Percentiles rank a stretch among this genome's conserved stretches.
Conservation (phyloP, 2,329 filamentous ascomycete species). For the Hansfordia pulvinata region DNA sequence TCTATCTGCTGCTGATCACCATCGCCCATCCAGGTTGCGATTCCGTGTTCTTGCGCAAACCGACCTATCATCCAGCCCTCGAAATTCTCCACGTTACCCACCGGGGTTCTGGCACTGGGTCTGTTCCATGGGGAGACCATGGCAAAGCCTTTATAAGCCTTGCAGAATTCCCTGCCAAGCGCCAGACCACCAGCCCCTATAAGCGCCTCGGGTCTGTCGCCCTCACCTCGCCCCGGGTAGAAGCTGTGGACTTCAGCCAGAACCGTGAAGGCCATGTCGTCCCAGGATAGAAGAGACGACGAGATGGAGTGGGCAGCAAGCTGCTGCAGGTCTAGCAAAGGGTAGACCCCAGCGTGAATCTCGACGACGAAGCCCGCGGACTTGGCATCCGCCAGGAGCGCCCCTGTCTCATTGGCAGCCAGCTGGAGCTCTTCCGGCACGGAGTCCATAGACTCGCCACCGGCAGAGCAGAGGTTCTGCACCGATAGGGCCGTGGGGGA, state of each 20-base stretch:
- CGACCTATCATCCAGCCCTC: constrained; percentile 44
- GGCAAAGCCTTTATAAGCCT: constrained; percentile 31
- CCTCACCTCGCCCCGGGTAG: constrained; percentile 30
- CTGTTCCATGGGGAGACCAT: too few species aligned
- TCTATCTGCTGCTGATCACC: constrained; percentile 36
- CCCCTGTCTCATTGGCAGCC: too few species aligned
- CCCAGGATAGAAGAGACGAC: constrained; percentile 7
- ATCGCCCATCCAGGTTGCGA: constrained; percentile 35
- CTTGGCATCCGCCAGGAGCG: not conserved
- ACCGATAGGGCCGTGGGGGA: constrained; percentile 17
- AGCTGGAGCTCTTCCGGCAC: too few species aligned
- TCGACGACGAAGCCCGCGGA: constrained; percentile 36
- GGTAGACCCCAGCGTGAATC: constrained; percentile 53
- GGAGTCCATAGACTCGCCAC: too few species aligned
- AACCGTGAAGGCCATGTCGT: constrained; percentile 40
- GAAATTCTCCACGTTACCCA: too few species aligned
- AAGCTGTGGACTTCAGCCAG: constrained; percentile 48
- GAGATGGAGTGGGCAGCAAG: constrained; percentile 35
- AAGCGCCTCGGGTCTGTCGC: constrained; percentile 32
- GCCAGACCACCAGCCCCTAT: constrained; percentile 44
- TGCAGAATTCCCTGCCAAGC: constrained; percentile 48
- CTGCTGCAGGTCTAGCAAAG: constrained; percentile 51
- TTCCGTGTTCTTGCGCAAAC: constrained; percentile 53
- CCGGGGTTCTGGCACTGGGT: constrained; percentile 1
- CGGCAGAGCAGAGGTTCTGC: too few species aligned